A percentile compares a stretch with the other conserved stretches of the same genome.
Evolutionary conservation across 306 rosid genomes (phyloP).

Genomic region (Lathyrus aphaca): DNA sequence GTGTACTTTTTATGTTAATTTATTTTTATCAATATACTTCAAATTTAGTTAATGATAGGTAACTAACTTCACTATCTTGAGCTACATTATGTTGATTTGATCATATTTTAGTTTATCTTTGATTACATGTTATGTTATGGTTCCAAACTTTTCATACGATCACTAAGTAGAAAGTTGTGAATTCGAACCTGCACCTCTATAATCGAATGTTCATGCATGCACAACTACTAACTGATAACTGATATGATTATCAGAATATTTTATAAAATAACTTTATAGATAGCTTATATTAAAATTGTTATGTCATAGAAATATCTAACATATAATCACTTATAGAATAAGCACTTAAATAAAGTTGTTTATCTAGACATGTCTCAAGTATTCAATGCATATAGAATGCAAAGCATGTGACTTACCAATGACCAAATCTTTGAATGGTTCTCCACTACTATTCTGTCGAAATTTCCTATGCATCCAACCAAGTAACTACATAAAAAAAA

Average conservation of each 20-base stretch:
- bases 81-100: slow-evolving; percentile 16
- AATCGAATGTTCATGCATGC: too few species aligned
- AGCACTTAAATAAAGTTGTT: not conserved
- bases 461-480: slow-evolving; percentile 98
- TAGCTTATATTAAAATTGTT: too few species aligned
- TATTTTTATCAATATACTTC: slow-evolving; percentile 11
- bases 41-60: not conserved
- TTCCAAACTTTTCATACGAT: slow-evolving; percentile 16
- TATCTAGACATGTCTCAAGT: not conserved
- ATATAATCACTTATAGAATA: not conserved
- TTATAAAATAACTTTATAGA: too few species aligned
- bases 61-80: not conserved
- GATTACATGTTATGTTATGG: too few species aligned
- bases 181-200: too few species aligned
- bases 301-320: not conserved
- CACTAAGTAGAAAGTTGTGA: not conserved
- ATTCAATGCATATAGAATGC: not conserved
- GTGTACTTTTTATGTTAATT: not conserved
- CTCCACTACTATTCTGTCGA: slow-evolving; percentile 70
- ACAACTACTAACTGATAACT: too few species aligned
- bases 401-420: slow-evolving; percentile 64
- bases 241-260: too few species aligned
- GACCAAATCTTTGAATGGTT: slow-evolving; percentile 69
- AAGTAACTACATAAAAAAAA: slow-evolving; percentile 61
- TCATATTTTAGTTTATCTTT: not conserved